Evolutionary conservation across 306 rosid genomes (phyloP), one percentile per base, ranked within the genome.

Genomic region (Prunus fruticosa): DNA sequence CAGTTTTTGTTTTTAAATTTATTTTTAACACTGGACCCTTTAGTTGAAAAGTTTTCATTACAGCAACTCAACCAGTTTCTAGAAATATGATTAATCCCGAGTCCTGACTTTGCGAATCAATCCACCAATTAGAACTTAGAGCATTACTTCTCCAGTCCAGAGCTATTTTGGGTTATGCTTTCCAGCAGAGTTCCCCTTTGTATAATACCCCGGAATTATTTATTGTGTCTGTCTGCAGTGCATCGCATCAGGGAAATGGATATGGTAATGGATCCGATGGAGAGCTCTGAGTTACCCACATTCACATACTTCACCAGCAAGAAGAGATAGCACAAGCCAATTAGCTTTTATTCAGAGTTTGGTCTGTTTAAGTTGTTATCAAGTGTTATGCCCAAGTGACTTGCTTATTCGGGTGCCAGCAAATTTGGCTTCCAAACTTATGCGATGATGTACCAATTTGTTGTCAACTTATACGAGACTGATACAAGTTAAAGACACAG

Each of bases 201-300:
- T 50, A 16, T 53, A 47, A 14, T 34, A 23, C 19, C 67, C 67
- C 41, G 30, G 46, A 6, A 14, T 25, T 34, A 20, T 16, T 27
- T 70, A 4, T 71, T 25, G 67, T 70, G 6, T 64, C 25, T 67
- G 3, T 66, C 46, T 90, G 84, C 93, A 87, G 90, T 71, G 86
- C 27, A 20, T 80, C 79, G 27, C 30, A 69, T 9, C 74, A 73
- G 56, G 84, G 64, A 14, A 82, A 70, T 34, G 80, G n/a, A 20
- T 76, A 25, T 34, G 85, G 67, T 27, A 80, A 49, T 25, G 92
- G 38, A 54, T 80, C 82, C 3, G 67, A 88, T 60, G 87, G 85
- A 50, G 97, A 91, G 82, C 93, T 91, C 81, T 89, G 74, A 87
- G 75, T 45, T 73, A 69, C 74, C 22, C 60, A 27, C 23, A 38